Evolutionary conservation across 2,329 filamentous ascomycete genomes (phyloP).

Genomic region (Fusarium dimerum): DNA sequence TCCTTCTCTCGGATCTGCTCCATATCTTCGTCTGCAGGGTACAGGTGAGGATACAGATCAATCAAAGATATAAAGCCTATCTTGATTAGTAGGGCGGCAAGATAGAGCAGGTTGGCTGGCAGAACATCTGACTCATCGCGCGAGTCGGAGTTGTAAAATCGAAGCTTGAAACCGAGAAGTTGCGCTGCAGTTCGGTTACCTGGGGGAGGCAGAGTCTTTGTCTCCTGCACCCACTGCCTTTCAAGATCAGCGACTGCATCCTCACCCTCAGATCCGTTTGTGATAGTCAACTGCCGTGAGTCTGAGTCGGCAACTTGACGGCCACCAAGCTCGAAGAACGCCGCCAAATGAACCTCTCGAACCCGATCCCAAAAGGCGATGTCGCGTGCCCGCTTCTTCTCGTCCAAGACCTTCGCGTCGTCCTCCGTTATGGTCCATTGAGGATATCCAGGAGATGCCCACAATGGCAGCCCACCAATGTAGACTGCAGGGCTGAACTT

Average conservation of each 20-base stretch:
- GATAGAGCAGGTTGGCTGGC: conserved; percentile 89
- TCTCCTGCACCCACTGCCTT: conserved; percentile 75
- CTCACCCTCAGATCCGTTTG: conserved; percentile 38
- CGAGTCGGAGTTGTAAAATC: conserved; percentile 84
- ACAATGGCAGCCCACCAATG: conserved; percentile 72
- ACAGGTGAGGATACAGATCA: conserved; percentile 90
- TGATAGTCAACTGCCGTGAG: conserved; percentile 45
- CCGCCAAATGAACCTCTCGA: conserved; percentile 73
- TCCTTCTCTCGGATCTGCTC: conserved; percentile 68
- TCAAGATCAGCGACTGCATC: conserved; percentile 57
- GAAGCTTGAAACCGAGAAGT: conserved; percentile 93
- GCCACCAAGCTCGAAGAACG: conserved; percentile 87
- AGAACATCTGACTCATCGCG: conserved; percentile 75
- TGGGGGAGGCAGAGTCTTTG: conserved; percentile 76
- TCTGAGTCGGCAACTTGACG: conserved; percentile 64
- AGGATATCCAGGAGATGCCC: conserved; percentile 75
- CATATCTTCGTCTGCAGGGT: conserved; percentile 84
- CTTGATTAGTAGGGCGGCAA: conserved; percentile 91
- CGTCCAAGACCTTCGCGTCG: conserved; percentile 61
- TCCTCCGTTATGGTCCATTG: conserved; percentile 67
- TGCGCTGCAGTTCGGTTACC: conserved; percentile 94
- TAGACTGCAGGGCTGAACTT: conserved; percentile 47
- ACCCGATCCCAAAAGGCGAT: conserved; percentile 77
- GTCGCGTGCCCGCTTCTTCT: conserved; percentile 67
- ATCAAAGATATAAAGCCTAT: conserved; percentile 92